Conservation (phyloP, 2,329 filamentous ascomycete species). For the Nakataea oryzae region DNA sequence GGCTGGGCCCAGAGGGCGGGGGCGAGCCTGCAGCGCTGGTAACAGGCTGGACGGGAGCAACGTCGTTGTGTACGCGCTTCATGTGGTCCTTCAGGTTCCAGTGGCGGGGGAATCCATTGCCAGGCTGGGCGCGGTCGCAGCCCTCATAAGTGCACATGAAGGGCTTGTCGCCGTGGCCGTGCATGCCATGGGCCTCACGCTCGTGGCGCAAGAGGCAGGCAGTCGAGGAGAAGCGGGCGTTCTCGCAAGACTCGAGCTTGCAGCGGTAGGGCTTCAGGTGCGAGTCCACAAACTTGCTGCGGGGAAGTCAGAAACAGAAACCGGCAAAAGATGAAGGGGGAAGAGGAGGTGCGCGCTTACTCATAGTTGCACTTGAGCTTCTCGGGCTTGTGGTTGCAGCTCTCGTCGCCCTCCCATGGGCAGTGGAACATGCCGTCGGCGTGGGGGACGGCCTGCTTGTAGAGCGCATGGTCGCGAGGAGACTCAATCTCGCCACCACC, state of each 20-base stretch:
- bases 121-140: slow-evolving; percentile 71
- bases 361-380: slow-evolving; percentile 99
- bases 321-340: slow-evolving; percentile 2
- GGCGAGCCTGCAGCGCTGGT: neutral
- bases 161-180: slow-evolving; percentile 87
- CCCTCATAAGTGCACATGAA: slow-evolving; percentile 81
- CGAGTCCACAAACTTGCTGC: slow-evolving; percentile 92
- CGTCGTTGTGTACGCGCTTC: slow-evolving; percentile 77
- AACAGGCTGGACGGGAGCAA: neutral
- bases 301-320: slow-evolving; percentile 9
- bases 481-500: slow-evolving; percentile 16
- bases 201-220: slow-evolving; percentile 91
- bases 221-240: slow-evolving; percentile 86
- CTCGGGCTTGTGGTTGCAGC: slow-evolving; percentile 82
- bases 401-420: slow-evolving; percentile 63
- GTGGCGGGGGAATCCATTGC: slow-evolving; percentile 85
- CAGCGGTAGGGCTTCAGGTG: slow-evolving; percentile 95
- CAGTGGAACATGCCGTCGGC: slow-evolving; percentile 85
- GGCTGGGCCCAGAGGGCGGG: neutral
- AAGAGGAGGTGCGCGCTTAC: slow-evolving; percentile 46
- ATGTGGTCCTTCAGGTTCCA: slow-evolving; percentile 98
- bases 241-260: slow-evolving; percentile 75
- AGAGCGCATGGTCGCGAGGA: slow-evolving; percentile 57
- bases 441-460: slow-evolving; percentile 53
- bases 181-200: slow-evolving; percentile 90